A percentile compares a stretch with the other conserved stretches of the same genome.
Evolutionary conservation across 257 asterid genomes (phyloP).

Genomic region (Mentha longifolia): DNA sequence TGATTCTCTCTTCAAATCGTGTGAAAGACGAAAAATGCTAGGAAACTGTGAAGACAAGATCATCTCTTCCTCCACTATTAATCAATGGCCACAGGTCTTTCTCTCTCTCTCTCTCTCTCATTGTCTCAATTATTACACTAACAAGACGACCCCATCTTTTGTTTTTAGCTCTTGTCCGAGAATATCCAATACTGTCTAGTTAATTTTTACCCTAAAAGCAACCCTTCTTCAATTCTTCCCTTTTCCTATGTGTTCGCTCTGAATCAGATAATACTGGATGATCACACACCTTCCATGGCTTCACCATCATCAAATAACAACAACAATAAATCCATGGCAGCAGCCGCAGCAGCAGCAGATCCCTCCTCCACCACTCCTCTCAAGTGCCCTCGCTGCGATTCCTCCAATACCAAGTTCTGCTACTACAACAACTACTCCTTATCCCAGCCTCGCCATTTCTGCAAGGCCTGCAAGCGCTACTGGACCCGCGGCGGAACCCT

Average conservation of each 20-base stretch:
- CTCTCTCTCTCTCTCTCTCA: conserved; percentile 46
- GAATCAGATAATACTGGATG: conserved; percentile 49
- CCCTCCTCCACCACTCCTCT: conserved; percentile 30
- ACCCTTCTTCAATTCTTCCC: conserved; percentile 28
- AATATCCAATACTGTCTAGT: conserved; percentile 59
- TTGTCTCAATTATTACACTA: conserved; percentile 52
- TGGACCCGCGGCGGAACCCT: conserved; percentile 70
- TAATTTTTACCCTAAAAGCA: conserved; percentile 50
- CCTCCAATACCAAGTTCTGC: conserved; percentile 62
- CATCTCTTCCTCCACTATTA: conserved; percentile 50
- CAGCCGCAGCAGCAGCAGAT: neutral
- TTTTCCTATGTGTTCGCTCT: conserved; percentile 38
- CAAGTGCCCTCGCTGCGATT: conserved; percentile 68
- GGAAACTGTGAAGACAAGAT: conserved; percentile 60
- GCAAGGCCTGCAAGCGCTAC: conserved; percentile 67
- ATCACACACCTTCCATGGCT: conserved; percentile 45
- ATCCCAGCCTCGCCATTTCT: conserved; percentile 70
- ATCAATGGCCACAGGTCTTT: conserved; percentile 71
- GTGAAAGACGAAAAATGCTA: conserved; percentile 41
- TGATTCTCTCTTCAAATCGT: conserved; percentile 24
- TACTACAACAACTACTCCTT: conserved; percentile 69
- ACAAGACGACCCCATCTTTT: conserved; percentile 61
- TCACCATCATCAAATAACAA: conserved; percentile 45
- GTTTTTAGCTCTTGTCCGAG: conserved; percentile 84
- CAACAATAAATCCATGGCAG: neutral